Base-by-base conservation (phyloP, 2,329 filamentous ascomycete species). In the Cladosporium sphaerospermum region DNA sequence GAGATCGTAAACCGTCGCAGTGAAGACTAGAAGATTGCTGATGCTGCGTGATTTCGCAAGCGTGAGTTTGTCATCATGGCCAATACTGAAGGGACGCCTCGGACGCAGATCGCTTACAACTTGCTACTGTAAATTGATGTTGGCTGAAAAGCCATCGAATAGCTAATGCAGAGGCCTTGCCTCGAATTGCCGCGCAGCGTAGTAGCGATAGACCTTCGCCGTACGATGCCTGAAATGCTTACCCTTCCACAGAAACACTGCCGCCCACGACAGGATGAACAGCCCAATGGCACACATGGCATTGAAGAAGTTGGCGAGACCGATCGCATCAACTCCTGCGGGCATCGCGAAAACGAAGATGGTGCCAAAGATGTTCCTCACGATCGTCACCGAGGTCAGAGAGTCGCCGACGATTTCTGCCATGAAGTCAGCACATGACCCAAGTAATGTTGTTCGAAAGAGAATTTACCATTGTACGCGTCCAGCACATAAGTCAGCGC, bases 401-500 rank as follows among this genome's bases (percentile, higher is more conserved):
- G 74, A 69, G 53, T 78, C 75, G 4, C 70, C 74, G 39, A 78
- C 67, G 36, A 78, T 74, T 67, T 77, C 55, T 40, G 44, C 14
- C n/a, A 48, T 34, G 9, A 10, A 11, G 51, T 62, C 47, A 62
- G 53, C 16, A 11, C 23, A 5, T 45, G 8, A n/a, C 16, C 16
- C 13, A 46, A 31, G 14, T 41, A 37, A 52, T 16, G 40, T 14
- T 42, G 8, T n/a, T 43, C 9, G 4, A 16, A 3, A 18, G 8
- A 47, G 19, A 39, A 53, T 65, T 69, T 60, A 57, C 71, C 64
- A 54, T 63, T 65, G 56, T 72, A 71, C 5, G 64, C 62, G 52
- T 74, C 71, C 0, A 66, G 61, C 19, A 72, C 57, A 47, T 75
- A 75, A 0, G 71, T 71, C 42, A 75, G 56, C 2, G 68, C 61